Percentiles rank a stretch among this genome's conserved stretches.
Conservation (phyloP, 306 rosid genomes). For the Prunus kanzakura region DNA sequence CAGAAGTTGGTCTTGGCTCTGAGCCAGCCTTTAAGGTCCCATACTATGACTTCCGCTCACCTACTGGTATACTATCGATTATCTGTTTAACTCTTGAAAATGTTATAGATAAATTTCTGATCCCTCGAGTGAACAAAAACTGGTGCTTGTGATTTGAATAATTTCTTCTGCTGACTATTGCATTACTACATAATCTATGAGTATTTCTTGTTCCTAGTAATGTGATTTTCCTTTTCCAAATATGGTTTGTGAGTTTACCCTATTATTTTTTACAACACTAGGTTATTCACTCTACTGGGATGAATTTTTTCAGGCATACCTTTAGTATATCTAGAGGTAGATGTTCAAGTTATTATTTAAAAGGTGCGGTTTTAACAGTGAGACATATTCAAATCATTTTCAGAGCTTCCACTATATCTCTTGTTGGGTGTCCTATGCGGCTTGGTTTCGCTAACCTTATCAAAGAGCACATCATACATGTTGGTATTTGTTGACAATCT, state of each 20-base stretch:
- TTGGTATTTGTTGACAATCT: conserved; percentile 46
- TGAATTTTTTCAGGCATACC: conserved; percentile 13
- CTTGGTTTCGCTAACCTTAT: conserved; percentile 72
- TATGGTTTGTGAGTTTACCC: background rate
- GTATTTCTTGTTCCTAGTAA: background rate
- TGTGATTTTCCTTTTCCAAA: background rate
- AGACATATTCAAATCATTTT: conserved; percentile 48
- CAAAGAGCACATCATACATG: conserved; percentile 83
- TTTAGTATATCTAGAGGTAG: conserved; percentile 17
- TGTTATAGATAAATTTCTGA: background rate
- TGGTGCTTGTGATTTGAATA: background rate
- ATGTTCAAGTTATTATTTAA: conserved; percentile 20
- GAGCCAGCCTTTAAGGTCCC: conserved; percentile 91
- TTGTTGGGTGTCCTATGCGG: conserved; percentile 86
- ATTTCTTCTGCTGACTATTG: background rate
- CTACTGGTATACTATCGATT: conserved; percentile 53
- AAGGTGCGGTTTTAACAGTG: conserved; percentile 25
- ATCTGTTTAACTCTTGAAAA: background rate
- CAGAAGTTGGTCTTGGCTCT: conserved; percentile 82
- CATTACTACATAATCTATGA: background rate
- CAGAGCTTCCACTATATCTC: conserved; percentile 98
- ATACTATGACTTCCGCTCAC: conserved; percentile 80
- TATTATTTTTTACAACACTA: background rate
- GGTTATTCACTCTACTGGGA: conserved; percentile 12
- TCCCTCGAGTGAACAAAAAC: background rate